Base-by-base conservation (phyloP, 1,284 basidiomycete species). In the Cryptococcus floricola region DNA sequence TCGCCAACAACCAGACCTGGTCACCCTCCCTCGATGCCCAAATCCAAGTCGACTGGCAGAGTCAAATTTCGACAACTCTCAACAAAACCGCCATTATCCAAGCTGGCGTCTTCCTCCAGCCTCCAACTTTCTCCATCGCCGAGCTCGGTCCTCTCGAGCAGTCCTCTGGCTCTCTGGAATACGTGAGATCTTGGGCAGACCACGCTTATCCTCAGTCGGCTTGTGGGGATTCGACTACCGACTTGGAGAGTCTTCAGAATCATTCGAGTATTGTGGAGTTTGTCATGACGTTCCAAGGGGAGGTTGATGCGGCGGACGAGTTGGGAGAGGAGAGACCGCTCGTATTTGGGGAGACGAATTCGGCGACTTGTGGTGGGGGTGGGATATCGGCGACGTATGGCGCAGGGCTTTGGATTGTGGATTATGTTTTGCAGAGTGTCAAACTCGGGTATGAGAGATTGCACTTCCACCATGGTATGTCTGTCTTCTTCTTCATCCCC, bases 141-240 rank as follows among this genome's bases (percentile, higher is more conserved):
- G 73, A 73, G 13, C 65, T 79, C 5, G 71, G 79, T 5, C 69
- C 77, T 5, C 61, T 68, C 47, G 72, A 60, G 48, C 57, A 38
- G 28, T n/a, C 27, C 27, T 37, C 46, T 18, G 46, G 46, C 2
- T 48, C 46, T 12, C 5, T 48, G n/a, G 25, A 16, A 13, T 48
- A 48, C 18, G 46, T 48, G 25, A 16, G 28, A 27, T 75, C 75
- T 23, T 76, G 79, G 57, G 78, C 77, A 2, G 68, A 77, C 10
- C 79, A 81, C 60, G 79, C 78, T 3, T 80, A 80, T 58, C 79
- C 80, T 4, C 80, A 81, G 61, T 79, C 78, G 13, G 79, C 79
- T 4, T 80, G 80, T 59, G 76, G 76, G 4, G 78, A 77, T 7
- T 74, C 79, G 2, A 73, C 68, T 51, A 80, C 79, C 14, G 73